Evolutionary conservation across 176 grass and related monocot species (phyloP).

Genomic region (Melocanna baccifera): DNA sequence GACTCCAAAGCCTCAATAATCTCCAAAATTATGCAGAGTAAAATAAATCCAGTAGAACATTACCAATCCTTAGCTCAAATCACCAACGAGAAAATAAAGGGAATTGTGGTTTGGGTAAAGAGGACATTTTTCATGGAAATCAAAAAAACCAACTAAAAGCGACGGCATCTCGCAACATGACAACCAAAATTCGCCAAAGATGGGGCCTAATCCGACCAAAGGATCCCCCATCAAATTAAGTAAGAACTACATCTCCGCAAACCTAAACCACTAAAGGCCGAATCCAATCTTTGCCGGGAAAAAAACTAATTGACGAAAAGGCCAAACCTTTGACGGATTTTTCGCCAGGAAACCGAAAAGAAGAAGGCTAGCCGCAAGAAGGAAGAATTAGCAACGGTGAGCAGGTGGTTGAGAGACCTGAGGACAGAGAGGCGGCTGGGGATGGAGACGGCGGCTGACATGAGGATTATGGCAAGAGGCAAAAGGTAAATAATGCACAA

Average conservation of each 20-base stretch:
- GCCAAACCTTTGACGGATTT: slow-evolving; percentile 21
- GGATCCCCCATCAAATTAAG: neutral
- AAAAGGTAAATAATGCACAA: too few species aligned
- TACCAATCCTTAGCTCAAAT: neutral
- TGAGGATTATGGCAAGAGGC: too few species aligned
- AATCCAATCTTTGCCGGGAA: neutral
- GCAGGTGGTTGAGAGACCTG: neutral
- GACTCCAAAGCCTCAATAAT: too few species aligned
- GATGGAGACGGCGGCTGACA: slow-evolving; percentile 74
- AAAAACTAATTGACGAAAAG: neutral
- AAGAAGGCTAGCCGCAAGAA: neutral
- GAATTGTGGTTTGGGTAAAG: neutral
- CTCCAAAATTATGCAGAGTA: too few species aligned
- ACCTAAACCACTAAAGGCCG: neutral
- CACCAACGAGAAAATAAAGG: neutral
- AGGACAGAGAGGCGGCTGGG: neutral
- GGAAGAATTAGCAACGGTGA: neutral
- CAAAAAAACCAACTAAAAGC: neutral
- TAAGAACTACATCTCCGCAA: neutral
- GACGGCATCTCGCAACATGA: neutral
- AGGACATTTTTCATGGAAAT: neutral
- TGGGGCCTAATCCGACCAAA: neutral
- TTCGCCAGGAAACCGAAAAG: neutral
- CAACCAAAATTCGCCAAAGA: neutral
- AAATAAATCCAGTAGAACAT: neutral